Evolutionary conservation across 768 basidiomycete genomes (phyloP), one percentile per base, ranked within the genome.

Genomic region (Pulveroboletus sp.): DNA sequence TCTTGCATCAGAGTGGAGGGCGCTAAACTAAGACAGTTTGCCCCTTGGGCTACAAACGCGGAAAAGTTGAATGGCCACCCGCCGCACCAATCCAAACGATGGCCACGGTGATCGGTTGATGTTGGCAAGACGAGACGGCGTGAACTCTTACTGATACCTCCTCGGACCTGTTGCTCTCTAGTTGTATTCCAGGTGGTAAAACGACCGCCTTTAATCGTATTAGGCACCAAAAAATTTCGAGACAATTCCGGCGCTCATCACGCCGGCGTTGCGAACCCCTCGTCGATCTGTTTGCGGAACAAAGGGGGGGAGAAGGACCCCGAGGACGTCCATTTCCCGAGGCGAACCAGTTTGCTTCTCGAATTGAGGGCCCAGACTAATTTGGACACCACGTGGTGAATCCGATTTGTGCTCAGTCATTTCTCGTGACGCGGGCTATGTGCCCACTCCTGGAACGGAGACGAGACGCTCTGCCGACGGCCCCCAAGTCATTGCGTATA

Each of bases 331-430:
- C 8, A 45, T 44, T 27, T 51, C 24, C 17, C 5, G 34, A 49
- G 14, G 23, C 37, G 67, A 68, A 54, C 64, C 35, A 26, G 64
- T 48, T 67, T 49, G n/a, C 46, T 44, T 54, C 11, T 53, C 46
- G 10, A 43, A 42, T 19, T 12, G 35, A 23, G 19, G 27, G 35
- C 30, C 2, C 27, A 6, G 22, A 30, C 45, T 50, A 26, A 48
- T 51, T 26, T 53, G 39, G 43, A 12, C 6, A 38, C 27, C 62
- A 62, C 60, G 63, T 59, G 61, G 53, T n/a, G 17, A 27, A 37
- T 34, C 22, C 38, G n/a, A 37, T 45, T 45, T 43, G 26, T 37
- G 29, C 22, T 24, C 31, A 27, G 16, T 12, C 38, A 30, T 50
- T 41, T 39, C 41, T 45, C 46, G 35, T 57, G 27, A 30, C 43